A percentile compares a stretch with the other conserved stretches of the same genome.
Evolutionary conservation across 306 rosid genomes (phyloP).

Genomic region (Rosa multiflora): DNA sequence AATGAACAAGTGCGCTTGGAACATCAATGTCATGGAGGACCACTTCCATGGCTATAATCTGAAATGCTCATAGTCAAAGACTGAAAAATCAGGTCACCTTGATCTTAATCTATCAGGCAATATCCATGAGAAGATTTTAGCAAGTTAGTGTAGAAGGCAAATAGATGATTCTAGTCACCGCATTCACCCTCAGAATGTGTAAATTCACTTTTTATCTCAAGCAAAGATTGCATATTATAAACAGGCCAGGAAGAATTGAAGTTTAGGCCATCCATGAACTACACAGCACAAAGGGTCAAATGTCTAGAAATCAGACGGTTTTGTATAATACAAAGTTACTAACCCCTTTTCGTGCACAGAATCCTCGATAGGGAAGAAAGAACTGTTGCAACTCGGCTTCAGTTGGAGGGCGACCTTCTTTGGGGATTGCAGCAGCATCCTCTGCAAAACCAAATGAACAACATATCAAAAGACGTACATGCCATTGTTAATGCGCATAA

Average conservation of each 20-base stretch:
- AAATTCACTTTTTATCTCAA: neutral
- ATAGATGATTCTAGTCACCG: too few relatives aligned
- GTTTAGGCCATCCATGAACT: neutral
- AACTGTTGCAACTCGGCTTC: slow-evolving; percentile 67
- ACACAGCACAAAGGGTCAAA: neutral
- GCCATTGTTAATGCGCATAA: neutral
- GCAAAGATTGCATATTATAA: neutral
- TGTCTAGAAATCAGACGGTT: neutral
- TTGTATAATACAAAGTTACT: slow-evolving; percentile 1
- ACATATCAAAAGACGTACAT: neutral
- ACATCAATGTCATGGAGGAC: slow-evolving; percentile 71
- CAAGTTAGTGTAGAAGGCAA: neutral
- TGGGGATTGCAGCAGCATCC: slow-evolving; percentile 29
- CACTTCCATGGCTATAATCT: slow-evolving; percentile 71
- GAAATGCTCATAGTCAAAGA: slow-evolving; percentile 26
- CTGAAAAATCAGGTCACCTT: neutral
- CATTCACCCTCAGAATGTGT: neutral
- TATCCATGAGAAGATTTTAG: neutral
- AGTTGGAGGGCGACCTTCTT: slow-evolving; percentile 61
- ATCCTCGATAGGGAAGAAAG: slow-evolving; percentile 85
- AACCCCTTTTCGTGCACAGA: slow-evolving; percentile 92
- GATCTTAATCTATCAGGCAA: neutral
- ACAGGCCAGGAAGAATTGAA: neutral
- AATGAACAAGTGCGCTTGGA: slow-evolving; percentile 57
- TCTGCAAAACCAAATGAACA: slow-evolving; percentile 31